These are phyloP conservation scores for Neophaeococcomyces aloes DNA, from an alignment of 2,329 filamentous ascomycete species.

Conservation along the genomic window DNA sequence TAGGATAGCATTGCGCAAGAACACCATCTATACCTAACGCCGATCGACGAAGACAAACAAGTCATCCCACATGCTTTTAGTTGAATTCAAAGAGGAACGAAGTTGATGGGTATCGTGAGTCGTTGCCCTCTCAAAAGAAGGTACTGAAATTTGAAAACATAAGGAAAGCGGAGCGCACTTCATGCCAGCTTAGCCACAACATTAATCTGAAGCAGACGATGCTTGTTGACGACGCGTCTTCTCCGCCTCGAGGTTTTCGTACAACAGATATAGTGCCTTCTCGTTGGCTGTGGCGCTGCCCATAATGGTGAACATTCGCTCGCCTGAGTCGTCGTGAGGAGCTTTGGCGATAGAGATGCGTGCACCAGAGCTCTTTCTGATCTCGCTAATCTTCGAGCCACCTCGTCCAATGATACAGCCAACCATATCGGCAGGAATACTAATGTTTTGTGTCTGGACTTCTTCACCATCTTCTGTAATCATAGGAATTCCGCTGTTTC, in stretches of 20 bases:
- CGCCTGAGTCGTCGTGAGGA: conserved; percentile 91
- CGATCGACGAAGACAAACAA: conserved; percentile 7
- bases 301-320: conserved; percentile 99
- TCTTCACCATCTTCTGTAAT: conserved; percentile 96
- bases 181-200: background rate
- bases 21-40: conserved; percentile 9
- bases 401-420: conserved; percentile 96
- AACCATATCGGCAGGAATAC: conserved; percentile 98
- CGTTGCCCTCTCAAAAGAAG: conserved; percentile 8
- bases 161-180: conserved; percentile 2
- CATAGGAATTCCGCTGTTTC: conserved; percentile 60
- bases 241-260: conserved; percentile 97
- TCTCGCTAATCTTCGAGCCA: conserved; percentile 97
- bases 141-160: conserved; percentile 7
- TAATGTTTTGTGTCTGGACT: conserved; percentile 98
- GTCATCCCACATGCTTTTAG: conserved; percentile 7
- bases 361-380: conserved; percentile 89
- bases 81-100: conserved; percentile 1
- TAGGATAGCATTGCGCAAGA: conserved; percentile 7
- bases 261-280: conserved; percentile 87
- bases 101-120: conserved; percentile 8
- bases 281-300: conserved; percentile 89
- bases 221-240: conserved; percentile 94
- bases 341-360: conserved; percentile 97
- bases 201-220: conserved; percentile 41